Evolutionary conservation across 768 basidiomycete genomes (phyloP).

Genomic region (Lyophyllum shimeji): DNA sequence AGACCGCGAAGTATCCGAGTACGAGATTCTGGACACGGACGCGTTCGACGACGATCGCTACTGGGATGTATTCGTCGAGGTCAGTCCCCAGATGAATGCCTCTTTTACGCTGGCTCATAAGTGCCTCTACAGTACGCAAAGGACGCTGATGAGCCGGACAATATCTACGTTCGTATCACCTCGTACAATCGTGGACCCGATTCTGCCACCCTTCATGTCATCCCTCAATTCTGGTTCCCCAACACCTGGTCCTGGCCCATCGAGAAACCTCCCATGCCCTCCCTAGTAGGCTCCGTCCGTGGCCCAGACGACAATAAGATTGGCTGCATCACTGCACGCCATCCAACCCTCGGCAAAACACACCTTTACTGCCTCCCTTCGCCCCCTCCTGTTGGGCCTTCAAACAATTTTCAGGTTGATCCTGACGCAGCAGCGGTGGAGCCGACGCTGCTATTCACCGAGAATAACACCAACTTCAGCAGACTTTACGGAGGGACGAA

Average conservation of each 20-base stretch:
- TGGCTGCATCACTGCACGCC: slow-evolving; percentile 67
- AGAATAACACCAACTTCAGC: slow-evolving; percentile 95
- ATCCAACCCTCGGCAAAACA: slow-evolving; percentile 72
- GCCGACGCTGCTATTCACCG: slow-evolving; percentile 90
- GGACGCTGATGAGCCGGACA: slow-evolving; percentile 89
- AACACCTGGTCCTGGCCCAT: slow-evolving; percentile 97
- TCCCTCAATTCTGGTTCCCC: slow-evolving; percentile 96
- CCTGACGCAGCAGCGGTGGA: slow-evolving; percentile 68
- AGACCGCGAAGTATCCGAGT: slow-evolving; percentile 85
- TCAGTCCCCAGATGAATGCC: slow-evolving; percentile 32
- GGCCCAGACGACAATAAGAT: slow-evolving; percentile 43
- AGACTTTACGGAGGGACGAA: slow-evolving; percentile 91
- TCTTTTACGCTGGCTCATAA: slow-evolving; percentile 5
- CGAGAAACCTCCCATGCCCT: slow-evolving; percentile 66
- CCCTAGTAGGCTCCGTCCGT: slow-evolving; percentile 51
- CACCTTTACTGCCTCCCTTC: slow-evolving; percentile 89
- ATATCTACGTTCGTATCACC: slow-evolving; percentile 90
- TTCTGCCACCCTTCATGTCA: slow-evolving; percentile 87
- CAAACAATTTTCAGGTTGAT: slow-evolving; percentile 61
- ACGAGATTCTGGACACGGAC: slow-evolving; percentile 91
- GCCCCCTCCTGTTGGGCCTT: slow-evolving; percentile 83
- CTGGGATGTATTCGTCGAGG: slow-evolving; percentile 99
- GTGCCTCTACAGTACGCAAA: slow-evolving; percentile 78
- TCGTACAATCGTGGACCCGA: slow-evolving; percentile 97
- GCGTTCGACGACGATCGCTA: slow-evolving; percentile 91